Conservation (phyloP, 805 yeast species). For the Starmerella cellae region DNA sequence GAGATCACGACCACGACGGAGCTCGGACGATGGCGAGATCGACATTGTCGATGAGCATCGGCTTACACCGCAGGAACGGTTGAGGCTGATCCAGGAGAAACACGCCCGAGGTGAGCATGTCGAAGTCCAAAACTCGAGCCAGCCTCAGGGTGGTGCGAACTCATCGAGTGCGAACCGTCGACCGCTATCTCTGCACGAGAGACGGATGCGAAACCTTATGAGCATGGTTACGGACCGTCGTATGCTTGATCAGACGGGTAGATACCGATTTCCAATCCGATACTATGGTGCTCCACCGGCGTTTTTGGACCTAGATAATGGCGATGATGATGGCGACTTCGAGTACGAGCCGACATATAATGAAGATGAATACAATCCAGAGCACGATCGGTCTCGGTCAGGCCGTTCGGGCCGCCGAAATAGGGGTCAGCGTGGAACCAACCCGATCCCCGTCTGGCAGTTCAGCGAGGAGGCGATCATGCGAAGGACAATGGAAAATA, state of each 20-base stretch:
- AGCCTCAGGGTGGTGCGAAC: background rate
- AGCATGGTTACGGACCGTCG: background rate
- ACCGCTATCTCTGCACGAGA: background rate
- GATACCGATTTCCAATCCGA: background rate
- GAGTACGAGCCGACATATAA: background rate
- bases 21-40: constrained; percentile 3
- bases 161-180: background rate
- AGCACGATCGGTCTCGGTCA: background rate
- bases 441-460: background rate
- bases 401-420: background rate
- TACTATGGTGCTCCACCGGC: background rate
- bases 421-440: background rate
- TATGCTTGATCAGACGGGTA: background rate
- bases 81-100: constrained; percentile 11
- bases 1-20: background rate
- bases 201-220: background rate
- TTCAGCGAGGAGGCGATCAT: constrained; percentile 3
- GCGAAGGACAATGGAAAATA: constrained; percentile 5
- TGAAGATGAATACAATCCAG: background rate
- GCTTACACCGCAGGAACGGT: constrained; percentile 15
- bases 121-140: background rate
- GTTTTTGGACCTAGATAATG: background rate
- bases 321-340: too few species aligned
- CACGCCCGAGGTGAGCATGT: constrained; percentile 13
- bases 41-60: constrained; percentile 8